These are phyloP conservation scores for Penicillium chermesinum DNA, from an alignment of 495 filamentous ascomycete species.

Conservation along the genomic window DNA sequence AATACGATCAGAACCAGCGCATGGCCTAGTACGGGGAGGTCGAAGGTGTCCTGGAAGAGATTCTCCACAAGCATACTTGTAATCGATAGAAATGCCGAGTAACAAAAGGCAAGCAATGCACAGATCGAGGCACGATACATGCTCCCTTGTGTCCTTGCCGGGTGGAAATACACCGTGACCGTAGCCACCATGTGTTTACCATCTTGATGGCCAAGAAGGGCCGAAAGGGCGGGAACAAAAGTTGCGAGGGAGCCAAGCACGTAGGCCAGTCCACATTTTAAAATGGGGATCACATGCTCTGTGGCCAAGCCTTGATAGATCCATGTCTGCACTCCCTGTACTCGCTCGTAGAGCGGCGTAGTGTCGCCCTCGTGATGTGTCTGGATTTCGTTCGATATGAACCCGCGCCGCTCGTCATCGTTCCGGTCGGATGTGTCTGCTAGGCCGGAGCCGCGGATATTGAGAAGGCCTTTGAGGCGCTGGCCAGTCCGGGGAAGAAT, in stretches of 20 bases:
- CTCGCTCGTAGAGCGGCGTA: slow-evolving; percentile 8
- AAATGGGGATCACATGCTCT: slow-evolving; percentile 62
- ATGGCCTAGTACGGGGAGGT: slow-evolving; percentile 68
- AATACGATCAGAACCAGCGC: slow-evolving; percentile 79
- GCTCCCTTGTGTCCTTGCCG: slow-evolving; percentile 81
- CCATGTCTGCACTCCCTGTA: slow-evolving; percentile 10
- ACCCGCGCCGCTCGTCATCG: slow-evolving; percentile 34
- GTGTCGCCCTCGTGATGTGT: slow-evolving; percentile 12
- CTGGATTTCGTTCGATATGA: slow-evolving; percentile 32
- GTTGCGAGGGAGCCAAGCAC: slow-evolving; percentile 83
- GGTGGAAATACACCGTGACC: slow-evolving; percentile 93
- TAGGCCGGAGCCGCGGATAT: slow-evolving; percentile 31
- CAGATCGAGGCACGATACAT: slow-evolving; percentile 89
- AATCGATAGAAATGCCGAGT: slow-evolving; percentile 74
- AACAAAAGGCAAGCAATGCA: slow-evolving; percentile 73
- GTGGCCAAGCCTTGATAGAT: slow-evolving; percentile 43
- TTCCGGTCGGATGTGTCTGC: slow-evolving; percentile 5
- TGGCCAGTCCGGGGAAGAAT: slow-evolving; percentile 50
- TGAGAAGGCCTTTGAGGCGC: slow-evolving; percentile 48
- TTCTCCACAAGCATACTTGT: slow-evolving; percentile 82
- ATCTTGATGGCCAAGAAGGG: slow-evolving; percentile 76
- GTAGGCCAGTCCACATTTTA: slow-evolving; percentile 94
- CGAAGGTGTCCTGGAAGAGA: slow-evolving; percentile 61
- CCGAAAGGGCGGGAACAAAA: slow-evolving; percentile 68
- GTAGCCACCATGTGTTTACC: slow-evolving; percentile 96